phyloP scores from a whole-genome alignment of 345 rosid genomes.

The Linum usitatissimum region DNA sequence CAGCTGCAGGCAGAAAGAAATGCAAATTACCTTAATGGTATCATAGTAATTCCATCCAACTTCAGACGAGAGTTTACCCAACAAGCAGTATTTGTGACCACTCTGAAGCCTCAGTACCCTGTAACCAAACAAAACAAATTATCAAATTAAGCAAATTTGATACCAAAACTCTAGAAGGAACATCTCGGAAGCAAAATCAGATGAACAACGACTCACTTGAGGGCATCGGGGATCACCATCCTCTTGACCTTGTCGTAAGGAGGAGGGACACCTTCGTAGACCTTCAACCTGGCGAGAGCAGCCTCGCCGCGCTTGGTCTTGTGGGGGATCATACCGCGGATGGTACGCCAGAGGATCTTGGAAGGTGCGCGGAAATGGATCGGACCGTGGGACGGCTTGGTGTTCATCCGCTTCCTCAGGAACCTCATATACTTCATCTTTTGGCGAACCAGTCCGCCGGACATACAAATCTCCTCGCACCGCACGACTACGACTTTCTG shows the following conservation, averaged over 20 bases:
- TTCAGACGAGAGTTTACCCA: slow-evolving; percentile 25
- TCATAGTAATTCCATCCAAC: slow-evolving; percentile 29
- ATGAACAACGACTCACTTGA: slow-evolving; percentile 13
- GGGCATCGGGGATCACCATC: slow-evolving; percentile 30
- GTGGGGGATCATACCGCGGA: slow-evolving; percentile 22
- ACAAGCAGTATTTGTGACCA: slow-evolving; percentile 26
- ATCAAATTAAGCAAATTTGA: neutral
- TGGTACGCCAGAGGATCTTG: slow-evolving; percentile 3
- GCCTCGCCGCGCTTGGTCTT: slow-evolving; percentile 31
- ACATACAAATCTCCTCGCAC: slow-evolving; percentile 2
- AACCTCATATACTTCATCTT: slow-evolving; percentile 6
- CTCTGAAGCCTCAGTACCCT: slow-evolving; percentile 30
- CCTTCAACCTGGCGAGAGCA: slow-evolving; percentile 27
- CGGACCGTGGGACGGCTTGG: slow-evolving; percentile 2
- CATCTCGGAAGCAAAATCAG: neutral
- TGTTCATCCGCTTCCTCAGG: slow-evolving; percentile 7
- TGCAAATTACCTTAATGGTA: slow-evolving; percentile 20
- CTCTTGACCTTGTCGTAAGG: slow-evolving; percentile 23
- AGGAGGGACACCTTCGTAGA: slow-evolving; percentile 26
- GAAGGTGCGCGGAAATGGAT: slow-evolving; percentile 7
- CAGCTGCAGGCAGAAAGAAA: neutral
- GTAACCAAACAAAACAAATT: neutral
- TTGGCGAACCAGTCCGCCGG: slow-evolving; percentile 6
- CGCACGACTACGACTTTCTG: slow-evolving; percentile 3
- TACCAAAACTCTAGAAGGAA: neutral